Conservation (phyloP, 2,329 filamentous ascomycete species). For the Phyllosticta capitalensis region DNA sequence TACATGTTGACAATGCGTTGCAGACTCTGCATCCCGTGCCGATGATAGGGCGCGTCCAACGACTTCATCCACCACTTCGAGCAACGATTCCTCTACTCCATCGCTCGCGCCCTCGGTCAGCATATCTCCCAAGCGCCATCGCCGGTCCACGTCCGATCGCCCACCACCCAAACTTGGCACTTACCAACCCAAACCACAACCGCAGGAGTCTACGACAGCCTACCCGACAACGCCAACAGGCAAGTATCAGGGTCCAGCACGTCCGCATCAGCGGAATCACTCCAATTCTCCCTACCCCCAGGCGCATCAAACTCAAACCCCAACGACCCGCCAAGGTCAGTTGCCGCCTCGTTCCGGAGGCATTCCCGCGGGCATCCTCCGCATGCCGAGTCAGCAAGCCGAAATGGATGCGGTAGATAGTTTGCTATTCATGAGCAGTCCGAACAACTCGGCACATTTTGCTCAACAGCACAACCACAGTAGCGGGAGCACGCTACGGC, state of each 20-base stretch:
- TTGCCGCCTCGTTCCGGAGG: not conserved
- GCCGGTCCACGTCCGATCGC: conserved; percentile 25
- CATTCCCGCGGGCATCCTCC: conserved; percentile 44
- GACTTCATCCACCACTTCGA: conserved; percentile 22
- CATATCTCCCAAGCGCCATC: conserved; percentile 24
- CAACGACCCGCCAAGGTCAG: not conserved
- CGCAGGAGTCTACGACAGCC: not conserved
- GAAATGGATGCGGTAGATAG: conserved; percentile 78
- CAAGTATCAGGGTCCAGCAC: conserved; percentile 18
- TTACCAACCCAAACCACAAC: conserved; percentile 19
- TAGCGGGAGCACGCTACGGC: conserved; percentile 21
- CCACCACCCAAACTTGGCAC: conserved; percentile 22
- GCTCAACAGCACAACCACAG: not conserved
- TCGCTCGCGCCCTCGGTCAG: conserved; percentile 26
- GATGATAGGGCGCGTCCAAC: conserved; percentile 21
- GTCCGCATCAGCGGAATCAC: conserved; percentile 17
- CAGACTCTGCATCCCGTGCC: not conserved
- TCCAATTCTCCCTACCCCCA: conserved; percentile 7
- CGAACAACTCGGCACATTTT: conserved; percentile 51
- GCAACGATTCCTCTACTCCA: conserved; percentile 14
- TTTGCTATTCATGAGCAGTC: conserved; percentile 72
- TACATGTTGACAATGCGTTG: not conserved
- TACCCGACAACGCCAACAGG: conserved; percentile 17
- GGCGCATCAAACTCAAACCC: not conserved
- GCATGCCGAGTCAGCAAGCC: conserved; percentile 59